phyloP scores from a whole-genome alignment of 192 early-diverging fungal species.

The Hyaloraphidium curvatum region DNA sequence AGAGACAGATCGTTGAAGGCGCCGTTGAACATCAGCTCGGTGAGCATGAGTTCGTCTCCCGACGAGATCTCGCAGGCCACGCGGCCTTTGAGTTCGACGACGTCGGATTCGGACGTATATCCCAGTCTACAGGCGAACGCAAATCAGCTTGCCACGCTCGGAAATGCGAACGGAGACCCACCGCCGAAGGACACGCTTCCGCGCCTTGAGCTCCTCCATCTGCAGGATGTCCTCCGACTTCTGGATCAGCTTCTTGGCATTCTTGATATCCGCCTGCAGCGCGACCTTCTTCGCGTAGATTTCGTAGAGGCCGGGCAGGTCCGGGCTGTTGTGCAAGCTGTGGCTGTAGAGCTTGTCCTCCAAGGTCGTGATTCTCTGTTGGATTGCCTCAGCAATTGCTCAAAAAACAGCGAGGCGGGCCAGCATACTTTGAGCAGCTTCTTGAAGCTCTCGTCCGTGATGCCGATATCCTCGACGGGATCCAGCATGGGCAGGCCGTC shows the following conservation, averaged over 20 bases:
- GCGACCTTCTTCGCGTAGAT: constrained; percentile 46
- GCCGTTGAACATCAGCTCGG: constrained; percentile 92
- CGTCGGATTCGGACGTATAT: constrained; percentile 60
- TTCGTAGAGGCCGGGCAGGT: constrained; percentile 39
- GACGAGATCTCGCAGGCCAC: constrained; percentile 93
- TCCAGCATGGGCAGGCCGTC: constrained; percentile 70
- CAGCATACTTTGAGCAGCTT: constrained; percentile 36
- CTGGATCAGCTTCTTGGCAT: constrained; percentile 45
- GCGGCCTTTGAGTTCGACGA: constrained; percentile 91
- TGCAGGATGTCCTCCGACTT: constrained; percentile 68
- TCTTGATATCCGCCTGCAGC: constrained; percentile 36
- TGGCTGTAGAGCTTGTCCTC: constrained; percentile 43
- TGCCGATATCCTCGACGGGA: constrained; percentile 72
- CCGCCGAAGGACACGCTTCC: constrained; percentile 78
- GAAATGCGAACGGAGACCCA: too few species aligned
- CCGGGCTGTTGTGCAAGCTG: constrained; percentile 28
- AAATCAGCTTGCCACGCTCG: too few species aligned
- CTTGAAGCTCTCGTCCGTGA: constrained; percentile 56
- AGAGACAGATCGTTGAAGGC: constrained; percentile 83
- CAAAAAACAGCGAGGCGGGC: neutral
- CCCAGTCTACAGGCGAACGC: too few species aligned
- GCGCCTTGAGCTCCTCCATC: constrained; percentile 76
- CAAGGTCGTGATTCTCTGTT: constrained; percentile 48
- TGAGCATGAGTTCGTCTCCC: constrained; percentile 84
- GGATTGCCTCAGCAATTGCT: neutral